phyloP scores from a whole-genome alignment of 768 basidiomycete genomes.

The Lactarius hatsudake region DNA sequence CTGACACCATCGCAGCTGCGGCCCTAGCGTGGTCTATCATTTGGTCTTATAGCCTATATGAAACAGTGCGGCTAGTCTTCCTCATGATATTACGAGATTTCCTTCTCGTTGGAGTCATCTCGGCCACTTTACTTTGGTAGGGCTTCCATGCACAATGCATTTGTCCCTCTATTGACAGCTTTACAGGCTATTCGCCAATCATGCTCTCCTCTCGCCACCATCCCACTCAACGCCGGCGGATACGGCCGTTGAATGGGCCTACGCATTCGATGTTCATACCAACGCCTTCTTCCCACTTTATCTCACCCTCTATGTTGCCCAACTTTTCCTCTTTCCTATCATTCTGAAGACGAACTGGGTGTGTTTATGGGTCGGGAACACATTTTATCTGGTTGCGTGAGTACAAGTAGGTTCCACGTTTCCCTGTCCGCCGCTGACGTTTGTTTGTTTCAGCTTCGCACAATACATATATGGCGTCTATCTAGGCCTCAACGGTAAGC shows the following conservation, averaged over 20 bases:
- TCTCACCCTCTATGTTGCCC: constrained; percentile 84
- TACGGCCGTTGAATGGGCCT: constrained; percentile 83
- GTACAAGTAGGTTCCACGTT: constrained; percentile 30
- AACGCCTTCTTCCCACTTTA: constrained; percentile 96
- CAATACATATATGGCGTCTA: constrained; percentile 94
- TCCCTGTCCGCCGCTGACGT: background rate
- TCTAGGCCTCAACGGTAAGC: constrained; percentile 75
- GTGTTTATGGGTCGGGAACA: constrained; percentile 92
- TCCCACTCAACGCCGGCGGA: constrained; percentile 70
- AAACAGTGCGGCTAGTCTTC: constrained; percentile 62
- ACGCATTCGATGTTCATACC: constrained; percentile 95
- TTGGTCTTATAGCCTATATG: constrained; percentile 60
- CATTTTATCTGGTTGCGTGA: constrained; percentile 84
- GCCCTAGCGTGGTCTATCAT: constrained; percentile 85
- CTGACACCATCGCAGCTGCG: constrained; percentile 49
- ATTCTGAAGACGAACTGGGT: constrained; percentile 87
- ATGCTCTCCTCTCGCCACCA: constrained; percentile 64
- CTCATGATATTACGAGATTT: constrained; percentile 90
- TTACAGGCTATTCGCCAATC: constrained; percentile 67
- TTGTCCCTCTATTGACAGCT: constrained; percentile 23
- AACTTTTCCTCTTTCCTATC: constrained; percentile 82
- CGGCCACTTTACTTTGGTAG: constrained; percentile 77
- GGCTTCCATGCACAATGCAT: constrained; percentile 20
- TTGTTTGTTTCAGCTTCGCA: constrained; percentile 52
- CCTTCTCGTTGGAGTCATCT: constrained; percentile 68